Conservation (phyloP, 2,329 filamentous ascomycete species). For the Clarireedia sp. region DNA sequence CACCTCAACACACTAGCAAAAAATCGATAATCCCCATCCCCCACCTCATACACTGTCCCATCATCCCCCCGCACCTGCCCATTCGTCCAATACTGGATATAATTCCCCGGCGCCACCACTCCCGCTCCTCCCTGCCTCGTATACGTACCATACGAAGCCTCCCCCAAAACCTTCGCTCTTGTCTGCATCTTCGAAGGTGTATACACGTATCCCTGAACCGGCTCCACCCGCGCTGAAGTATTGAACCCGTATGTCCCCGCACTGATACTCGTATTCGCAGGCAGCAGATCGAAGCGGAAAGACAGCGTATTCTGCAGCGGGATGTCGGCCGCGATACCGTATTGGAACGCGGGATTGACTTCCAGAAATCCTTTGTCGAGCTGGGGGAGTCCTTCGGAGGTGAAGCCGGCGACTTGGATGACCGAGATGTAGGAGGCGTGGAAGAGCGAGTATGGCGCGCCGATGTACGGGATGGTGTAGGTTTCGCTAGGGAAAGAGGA, state of each 20-base stretch:
- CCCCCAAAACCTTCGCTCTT: neutral
- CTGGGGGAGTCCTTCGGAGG: neutral
- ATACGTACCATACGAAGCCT: constrained; percentile 6
- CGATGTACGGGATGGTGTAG: constrained; percentile 22
- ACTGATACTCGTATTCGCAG: constrained; percentile 6
- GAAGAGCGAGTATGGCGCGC: constrained; percentile 22
- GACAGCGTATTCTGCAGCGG: constrained; percentile 1
- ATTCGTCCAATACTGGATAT: constrained; percentile 4
- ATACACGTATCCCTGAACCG: neutral
- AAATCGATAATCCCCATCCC: constrained; percentile 8
- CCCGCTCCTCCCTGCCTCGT: neutral
- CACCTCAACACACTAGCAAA: constrained; percentile 8
- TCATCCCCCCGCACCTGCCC: neutral
- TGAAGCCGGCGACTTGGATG: neutral
- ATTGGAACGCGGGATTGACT: constrained; percentile 1
- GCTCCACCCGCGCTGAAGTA: neutral
- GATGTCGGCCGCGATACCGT: constrained; percentile 3
- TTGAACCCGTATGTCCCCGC: neutral
- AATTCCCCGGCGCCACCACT: constrained; percentile 1
- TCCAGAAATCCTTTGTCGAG: constrained; percentile 1
- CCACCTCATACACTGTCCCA: neutral
- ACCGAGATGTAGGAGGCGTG: constrained; percentile 11
- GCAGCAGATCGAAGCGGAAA: constrained; percentile 8
- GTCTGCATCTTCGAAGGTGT: neutral
- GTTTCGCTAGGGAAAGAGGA: constrained; percentile 10